Conservation (phyloP, 2,329 filamentous ascomycete genomes). For the Ceratocystis colombiana region DNA sequence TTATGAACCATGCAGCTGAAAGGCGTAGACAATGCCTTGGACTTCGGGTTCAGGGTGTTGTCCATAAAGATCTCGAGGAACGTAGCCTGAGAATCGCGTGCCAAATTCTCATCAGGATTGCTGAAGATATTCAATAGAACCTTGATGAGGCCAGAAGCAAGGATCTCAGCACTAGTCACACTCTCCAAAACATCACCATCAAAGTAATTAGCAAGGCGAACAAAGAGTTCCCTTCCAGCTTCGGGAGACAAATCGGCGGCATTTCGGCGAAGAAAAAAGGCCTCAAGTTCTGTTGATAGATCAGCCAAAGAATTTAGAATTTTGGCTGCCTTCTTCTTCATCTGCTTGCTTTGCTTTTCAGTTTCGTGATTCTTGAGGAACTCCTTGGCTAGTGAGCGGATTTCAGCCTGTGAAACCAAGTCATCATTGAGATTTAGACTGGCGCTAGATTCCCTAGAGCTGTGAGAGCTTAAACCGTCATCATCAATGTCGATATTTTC, state of each 20-base stretch:
- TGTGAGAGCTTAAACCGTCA: constrained; percentile 42
- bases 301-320: constrained; percentile 64
- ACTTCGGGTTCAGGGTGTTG: constrained; percentile 53
- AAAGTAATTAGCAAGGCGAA: constrained; percentile 69
- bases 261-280: constrained; percentile 54
- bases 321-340: constrained; percentile 67
- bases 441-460: constrained; percentile 52
- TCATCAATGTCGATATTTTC: constrained; percentile 37
- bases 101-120: constrained; percentile 52
- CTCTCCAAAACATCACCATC: constrained; percentile 80
- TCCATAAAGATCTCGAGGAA: constrained; percentile 94
- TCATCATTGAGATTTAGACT: constrained; percentile 36
- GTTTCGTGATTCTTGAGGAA: constrained; percentile 79
- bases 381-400: constrained; percentile 64
- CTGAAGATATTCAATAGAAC: constrained; percentile 75
- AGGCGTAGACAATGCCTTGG: constrained; percentile 63
- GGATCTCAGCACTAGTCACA: constrained; percentile 87
- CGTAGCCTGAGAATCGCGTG: constrained; percentile 61
- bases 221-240: constrained; percentile 59
- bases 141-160: constrained; percentile 81
- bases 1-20: constrained; percentile 90
- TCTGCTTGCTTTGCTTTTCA: constrained; percentile 56
- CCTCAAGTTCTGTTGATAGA: constrained; percentile 61
- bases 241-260: constrained; percentile 38
- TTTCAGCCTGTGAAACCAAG: constrained; percentile 52